Base-by-base conservation (phyloP, 192 early-diverging fungal species). In the Nowakowskiella sp. region DNA sequence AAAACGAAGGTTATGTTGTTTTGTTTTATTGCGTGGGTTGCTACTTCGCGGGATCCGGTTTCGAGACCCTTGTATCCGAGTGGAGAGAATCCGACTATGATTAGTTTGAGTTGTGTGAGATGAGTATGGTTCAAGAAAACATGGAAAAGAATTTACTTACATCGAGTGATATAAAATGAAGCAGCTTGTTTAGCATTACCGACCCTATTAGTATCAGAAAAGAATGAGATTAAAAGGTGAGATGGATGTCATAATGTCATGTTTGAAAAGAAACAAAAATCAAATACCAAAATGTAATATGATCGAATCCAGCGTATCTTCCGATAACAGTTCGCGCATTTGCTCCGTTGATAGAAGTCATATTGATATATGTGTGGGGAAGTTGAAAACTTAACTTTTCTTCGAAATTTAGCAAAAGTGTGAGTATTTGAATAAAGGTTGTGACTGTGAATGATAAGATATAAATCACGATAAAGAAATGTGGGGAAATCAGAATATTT, bases 101-200 rank as follows among this genome's bases (percentile, higher is more conserved):
- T 13, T 19, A 39, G n/a, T n/a, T 13, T 23, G 27, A 26, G 7
- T 19, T 16, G 25, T 16, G 3, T 8, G 46, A 6, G 42, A 32
- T 1, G 1, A 42, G 32, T 10, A 13, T 8, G 16, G 22, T 44
- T 13, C 22, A 26, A 6, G 31, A 1, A 7, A 6, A 23, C 13
- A 28, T 31, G 31, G 23, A 25, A 13, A 2, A n/a, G 10, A 31
- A 30, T 5, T 39, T 10, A 49, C 68, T 53, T 66, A 72, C 71
- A 88, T 47, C 89, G 81, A 44, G 88, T 91, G 68, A 78, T 71
- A 73, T 96, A 96, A 76, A 75, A 98, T 44, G 90, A 83, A 25
- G 92, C 92, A 33, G 92, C 95, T 65, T 93, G 90, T 68, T 93
- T 93, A 55, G 90, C 88, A 60, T 93, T 91, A 42, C 87, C 88